Conservation (phyloP, 2,329 filamentous ascomycete genomes). For the Alternaria alternata region DNA sequence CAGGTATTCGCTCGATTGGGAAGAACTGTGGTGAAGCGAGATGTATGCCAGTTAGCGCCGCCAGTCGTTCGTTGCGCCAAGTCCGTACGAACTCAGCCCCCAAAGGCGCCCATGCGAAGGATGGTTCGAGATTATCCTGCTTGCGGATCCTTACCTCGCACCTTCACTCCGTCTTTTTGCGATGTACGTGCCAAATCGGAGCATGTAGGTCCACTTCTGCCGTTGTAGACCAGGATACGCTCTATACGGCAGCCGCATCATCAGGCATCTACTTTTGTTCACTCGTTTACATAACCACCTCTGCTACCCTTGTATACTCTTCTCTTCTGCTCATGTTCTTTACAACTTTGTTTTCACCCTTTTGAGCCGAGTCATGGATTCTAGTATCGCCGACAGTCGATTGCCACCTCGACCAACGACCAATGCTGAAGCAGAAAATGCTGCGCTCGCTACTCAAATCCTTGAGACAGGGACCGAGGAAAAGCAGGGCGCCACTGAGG, state of each 20-base stretch:
- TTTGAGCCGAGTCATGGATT: conserved; percentile 5
- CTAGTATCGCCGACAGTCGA: not conserved
- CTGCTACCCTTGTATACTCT: not conserved
- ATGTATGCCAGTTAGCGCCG: conserved; percentile 12
- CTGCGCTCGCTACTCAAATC: conserved; percentile 9
- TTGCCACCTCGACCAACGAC: conserved; percentile 11
- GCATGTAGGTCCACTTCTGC: not conserved
- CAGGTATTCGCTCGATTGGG: conserved; percentile 27
- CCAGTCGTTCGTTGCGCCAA: not conserved
- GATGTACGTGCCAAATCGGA: conserved; percentile 1
- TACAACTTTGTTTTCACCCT: not conserved
- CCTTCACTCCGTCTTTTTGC: not conserved
- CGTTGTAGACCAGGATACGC: not conserved
- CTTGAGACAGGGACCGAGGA: not conserved
- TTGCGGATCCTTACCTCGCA: not conserved
- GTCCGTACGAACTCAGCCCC: not conserved
- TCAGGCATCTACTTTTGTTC: conserved; percentile 20
- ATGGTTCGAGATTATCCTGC: not conserved
- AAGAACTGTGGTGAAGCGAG: conserved; percentile 15
- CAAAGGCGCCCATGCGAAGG: not conserved
- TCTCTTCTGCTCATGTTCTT: not conserved
- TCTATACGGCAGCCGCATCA: not conserved
- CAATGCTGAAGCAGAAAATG: conserved; percentile 8
- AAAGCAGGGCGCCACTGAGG: conserved; percentile 5
- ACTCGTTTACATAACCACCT: not conserved